These are phyloP conservation scores for Cordyceps cicadae DNA, from an alignment of 2,329 filamentous ascomycete species.

Conservation along the genomic window DNA sequence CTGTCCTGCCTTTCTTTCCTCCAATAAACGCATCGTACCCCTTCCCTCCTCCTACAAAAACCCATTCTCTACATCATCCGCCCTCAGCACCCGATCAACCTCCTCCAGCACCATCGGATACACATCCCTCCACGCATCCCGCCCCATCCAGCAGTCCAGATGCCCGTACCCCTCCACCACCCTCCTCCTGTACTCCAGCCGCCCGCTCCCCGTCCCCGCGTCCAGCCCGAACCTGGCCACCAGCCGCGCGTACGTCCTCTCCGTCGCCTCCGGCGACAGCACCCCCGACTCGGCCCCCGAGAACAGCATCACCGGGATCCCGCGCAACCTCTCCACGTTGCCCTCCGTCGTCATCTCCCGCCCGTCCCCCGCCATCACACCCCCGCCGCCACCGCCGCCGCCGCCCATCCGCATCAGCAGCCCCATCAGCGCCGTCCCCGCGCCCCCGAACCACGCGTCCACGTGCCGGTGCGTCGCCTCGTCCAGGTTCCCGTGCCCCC, in stretches of 20 bases:
- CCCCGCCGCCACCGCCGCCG: conserved; percentile 40
- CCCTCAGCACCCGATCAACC: conserved; percentile 39
- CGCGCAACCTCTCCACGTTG: conserved; percentile 42
- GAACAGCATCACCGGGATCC: conserved; percentile 49
- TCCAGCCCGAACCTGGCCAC: conserved; percentile 40
- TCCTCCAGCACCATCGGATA: conserved; percentile 48
- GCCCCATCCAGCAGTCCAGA: conserved; percentile 55
- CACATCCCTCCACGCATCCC: conserved; percentile 50
- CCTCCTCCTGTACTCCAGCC: conserved; percentile 39
- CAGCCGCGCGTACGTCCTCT: conserved; percentile 44
- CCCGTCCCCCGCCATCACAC: conserved; percentile 43
- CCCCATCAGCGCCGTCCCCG: conserved; percentile 49
- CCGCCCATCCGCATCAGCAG: conserved; percentile 50
- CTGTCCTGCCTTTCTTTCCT: no score
- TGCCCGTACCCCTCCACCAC: conserved; percentile 53
- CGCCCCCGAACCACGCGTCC: conserved; percentile 53
- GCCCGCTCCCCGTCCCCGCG: conserved; percentile 18
- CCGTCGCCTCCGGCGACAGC: conserved; percentile 44
- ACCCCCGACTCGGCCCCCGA: conserved; percentile 50
- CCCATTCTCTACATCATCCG: neutral
- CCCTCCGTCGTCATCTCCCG: conserved; percentile 37
- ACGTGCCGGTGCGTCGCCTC: conserved; percentile 56
- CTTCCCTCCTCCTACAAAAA: neutral
- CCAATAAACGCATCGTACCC: neutral
- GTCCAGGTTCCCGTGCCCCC: conserved; percentile 58